These are phyloP conservation scores for Mortierella sp. DNA, from an alignment of 371 early-diverging fungal species.

Conservation along the genomic window DNA sequence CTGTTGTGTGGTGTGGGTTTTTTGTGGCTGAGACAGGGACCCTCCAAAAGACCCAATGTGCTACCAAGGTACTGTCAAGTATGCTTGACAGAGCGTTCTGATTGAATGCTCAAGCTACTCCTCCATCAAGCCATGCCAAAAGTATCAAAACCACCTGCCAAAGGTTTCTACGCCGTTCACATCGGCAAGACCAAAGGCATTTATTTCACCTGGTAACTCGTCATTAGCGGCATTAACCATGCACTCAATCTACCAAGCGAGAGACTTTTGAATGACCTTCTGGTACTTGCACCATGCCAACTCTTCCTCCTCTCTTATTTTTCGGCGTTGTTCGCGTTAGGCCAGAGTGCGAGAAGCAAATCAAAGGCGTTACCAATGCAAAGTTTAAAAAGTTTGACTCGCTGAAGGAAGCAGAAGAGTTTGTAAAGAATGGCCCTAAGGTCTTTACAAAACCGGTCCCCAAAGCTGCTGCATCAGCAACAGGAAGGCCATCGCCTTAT, in stretches of 20 bases:
- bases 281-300: not conserved
- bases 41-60: not conserved
- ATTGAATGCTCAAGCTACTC: constrained; percentile 23
- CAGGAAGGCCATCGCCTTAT: constrained; percentile 13
- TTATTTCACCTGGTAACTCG: constrained; percentile 64
- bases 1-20: not conserved
- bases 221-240: not conserved
- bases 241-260: not conserved
- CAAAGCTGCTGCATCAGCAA: constrained; percentile 3
- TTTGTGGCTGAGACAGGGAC: not conserved
- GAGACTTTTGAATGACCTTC: not conserved
- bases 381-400: constrained; percentile 71
- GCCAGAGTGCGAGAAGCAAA: constrained; percentile 73
- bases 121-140: constrained; percentile 50
- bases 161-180: constrained; percentile 71
- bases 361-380: constrained; percentile 67
- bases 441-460: constrained; percentile 17
- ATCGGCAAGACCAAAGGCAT: constrained; percentile 68
- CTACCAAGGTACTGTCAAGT: too few species aligned
- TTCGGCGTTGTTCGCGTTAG: constrained; percentile 13
- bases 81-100: not conserved
- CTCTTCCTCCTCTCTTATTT: not conserved
- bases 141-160: constrained; percentile 32
- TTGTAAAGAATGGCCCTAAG: constrained; percentile 43
- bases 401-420: constrained; percentile 64